phyloP scores from a whole-genome alignment of 805 yeast species.

The Lachancea thermotolerans region DNA sequence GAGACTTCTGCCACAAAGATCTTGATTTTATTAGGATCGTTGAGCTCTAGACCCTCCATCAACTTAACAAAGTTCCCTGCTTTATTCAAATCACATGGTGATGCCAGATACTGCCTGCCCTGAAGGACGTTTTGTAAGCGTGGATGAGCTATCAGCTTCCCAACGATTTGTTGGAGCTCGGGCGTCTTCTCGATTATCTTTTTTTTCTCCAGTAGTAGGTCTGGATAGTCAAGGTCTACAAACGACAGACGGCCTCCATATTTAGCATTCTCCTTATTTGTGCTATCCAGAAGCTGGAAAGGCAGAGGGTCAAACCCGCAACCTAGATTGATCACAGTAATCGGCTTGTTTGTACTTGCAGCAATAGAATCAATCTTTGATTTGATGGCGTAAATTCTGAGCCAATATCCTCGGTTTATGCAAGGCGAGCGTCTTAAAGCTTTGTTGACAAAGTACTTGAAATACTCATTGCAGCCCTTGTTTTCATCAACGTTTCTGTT shows the following conservation, averaged over 20 bases:
- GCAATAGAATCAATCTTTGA: slow-evolving; percentile 45
- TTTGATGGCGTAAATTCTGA: slow-evolving; percentile 64
- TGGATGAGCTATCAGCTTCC: slow-evolving; percentile 15
- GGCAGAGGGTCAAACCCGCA: slow-evolving; percentile 71
- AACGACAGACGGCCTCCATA: slow-evolving; percentile 38
- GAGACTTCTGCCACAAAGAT: slow-evolving; percentile 80
- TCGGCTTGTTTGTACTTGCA: slow-evolving; percentile 24
- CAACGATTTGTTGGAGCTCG: slow-evolving; percentile 43
- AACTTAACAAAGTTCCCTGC: slow-evolving; percentile 31
- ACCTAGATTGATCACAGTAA: slow-evolving; percentile 59
- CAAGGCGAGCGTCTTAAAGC: slow-evolving; percentile 69
- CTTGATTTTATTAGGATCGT: slow-evolving; percentile 33
- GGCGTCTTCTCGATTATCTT: slow-evolving; percentile 42
- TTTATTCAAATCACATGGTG: slow-evolving; percentile 64
- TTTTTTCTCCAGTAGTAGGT: slow-evolving; percentile 50
- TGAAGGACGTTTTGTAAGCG: slow-evolving; percentile 18
- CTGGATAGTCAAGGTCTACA: slow-evolving; percentile 72
- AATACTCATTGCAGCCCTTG: slow-evolving; percentile 40
- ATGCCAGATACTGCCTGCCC: slow-evolving; percentile 44
- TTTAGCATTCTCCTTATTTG: slow-evolving; percentile 23
- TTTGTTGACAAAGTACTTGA: slow-evolving; percentile 52
- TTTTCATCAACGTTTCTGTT: slow-evolving; percentile 9
- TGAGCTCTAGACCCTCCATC: slow-evolving; percentile 9
- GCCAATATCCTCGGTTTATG: slow-evolving; percentile 79
- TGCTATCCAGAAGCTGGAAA: slow-evolving; percentile 40